Percentiles rank a stretch among this genome's conserved stretches.
Conservation (phyloP, 2,329 filamentous ascomycete genomes). For the Zalaria sp. region DNA sequence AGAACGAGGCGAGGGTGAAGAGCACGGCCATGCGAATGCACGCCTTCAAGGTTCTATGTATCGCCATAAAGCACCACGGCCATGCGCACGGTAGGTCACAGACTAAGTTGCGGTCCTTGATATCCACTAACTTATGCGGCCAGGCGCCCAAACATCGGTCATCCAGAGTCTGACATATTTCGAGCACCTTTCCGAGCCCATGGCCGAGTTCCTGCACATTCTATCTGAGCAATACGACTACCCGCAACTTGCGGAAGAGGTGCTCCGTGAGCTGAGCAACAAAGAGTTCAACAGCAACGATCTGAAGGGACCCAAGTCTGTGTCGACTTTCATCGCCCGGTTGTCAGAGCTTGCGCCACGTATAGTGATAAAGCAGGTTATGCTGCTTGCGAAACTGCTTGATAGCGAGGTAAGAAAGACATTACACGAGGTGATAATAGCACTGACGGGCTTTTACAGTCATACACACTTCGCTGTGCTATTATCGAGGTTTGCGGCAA, state of each 20-base stretch:
- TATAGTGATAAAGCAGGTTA: constrained; percentile 95
- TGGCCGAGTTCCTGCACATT: constrained; percentile 97
- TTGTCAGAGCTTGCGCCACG: constrained; percentile 84
- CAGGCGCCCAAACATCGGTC: constrained; percentile 91
- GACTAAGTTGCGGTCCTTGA: neutral
- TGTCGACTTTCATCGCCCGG: constrained; percentile 85
- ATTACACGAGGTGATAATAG: neutral
- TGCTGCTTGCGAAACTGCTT: constrained; percentile 80
- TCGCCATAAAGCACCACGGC: constrained; percentile 93
- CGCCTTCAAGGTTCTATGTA: constrained; percentile 90
- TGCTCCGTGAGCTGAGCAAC: constrained; percentile 84
- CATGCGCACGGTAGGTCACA: constrained; percentile 68
- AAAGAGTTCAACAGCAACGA: constrained; percentile 98
- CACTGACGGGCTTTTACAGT: constrained; percentile 19
- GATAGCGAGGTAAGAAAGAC: constrained; percentile 57
- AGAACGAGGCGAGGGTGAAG: constrained; percentile 88
- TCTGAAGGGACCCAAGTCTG: constrained; percentile 86
- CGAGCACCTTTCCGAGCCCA: constrained; percentile 94
- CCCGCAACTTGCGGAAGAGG: constrained; percentile 84
- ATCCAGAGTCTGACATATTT: constrained; percentile 97
- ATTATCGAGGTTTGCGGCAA: constrained; percentile 97
- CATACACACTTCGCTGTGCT: constrained; percentile 83
- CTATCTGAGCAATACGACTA: constrained; percentile 96
- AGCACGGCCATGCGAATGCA: constrained; percentile 85
- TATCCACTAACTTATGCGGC: constrained; percentile 14